phyloP scores from a whole-genome alignment of 352 stramenopile species.

The Peronospora farinosa region DNA sequence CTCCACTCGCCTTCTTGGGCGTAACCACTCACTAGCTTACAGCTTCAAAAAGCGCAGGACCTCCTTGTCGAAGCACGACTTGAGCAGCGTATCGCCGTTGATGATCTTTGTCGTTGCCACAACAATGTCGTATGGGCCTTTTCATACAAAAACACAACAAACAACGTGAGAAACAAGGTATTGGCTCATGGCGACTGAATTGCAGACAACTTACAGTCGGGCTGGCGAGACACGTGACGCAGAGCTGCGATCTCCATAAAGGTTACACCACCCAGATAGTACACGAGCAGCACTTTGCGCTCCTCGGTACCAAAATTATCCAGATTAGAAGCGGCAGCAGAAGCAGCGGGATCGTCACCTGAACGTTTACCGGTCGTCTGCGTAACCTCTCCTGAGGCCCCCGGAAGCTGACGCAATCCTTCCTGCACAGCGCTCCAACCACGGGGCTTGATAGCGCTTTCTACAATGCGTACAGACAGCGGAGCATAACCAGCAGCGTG shows the following conservation, averaged over 20 bases:
- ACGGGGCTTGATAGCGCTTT: conserved; percentile 75
- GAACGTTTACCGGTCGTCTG: conserved; percentile 43
- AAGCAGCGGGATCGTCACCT: conserved; percentile 32
- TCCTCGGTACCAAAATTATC: conserved; percentile 71
- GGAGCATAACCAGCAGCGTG: conserved; percentile 90
- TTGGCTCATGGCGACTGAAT: conserved; percentile 1
- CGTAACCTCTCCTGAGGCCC: conserved; percentile 67
- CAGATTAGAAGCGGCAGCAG: conserved; percentile 38
- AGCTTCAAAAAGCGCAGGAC: conserved; percentile 70
- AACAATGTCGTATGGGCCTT: conserved; percentile 88
- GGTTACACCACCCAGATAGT: conserved; percentile 94
- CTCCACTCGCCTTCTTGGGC: conserved; percentile 1
- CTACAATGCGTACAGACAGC: conserved; percentile 89
- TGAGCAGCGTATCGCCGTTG: conserved; percentile 79
- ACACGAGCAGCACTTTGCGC: conserved; percentile 92
- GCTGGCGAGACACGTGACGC: conserved; percentile 89
- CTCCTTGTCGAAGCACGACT: conserved; percentile 84
- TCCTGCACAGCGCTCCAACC: conserved; percentile 78
- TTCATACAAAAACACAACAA: conserved; percentile 4
- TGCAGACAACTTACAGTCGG: conserved; percentile 72
- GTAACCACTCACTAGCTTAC: conserved; percentile 22
- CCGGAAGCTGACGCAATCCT: conserved; percentile 76
- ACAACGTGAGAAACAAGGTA: background rate
- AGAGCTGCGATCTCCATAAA: conserved; percentile 96
- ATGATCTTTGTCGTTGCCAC: conserved; percentile 91